Evolutionary conservation across 2,329 filamentous ascomycete genomes (phyloP).

Genomic region (Aspergillus cejpii): DNA sequence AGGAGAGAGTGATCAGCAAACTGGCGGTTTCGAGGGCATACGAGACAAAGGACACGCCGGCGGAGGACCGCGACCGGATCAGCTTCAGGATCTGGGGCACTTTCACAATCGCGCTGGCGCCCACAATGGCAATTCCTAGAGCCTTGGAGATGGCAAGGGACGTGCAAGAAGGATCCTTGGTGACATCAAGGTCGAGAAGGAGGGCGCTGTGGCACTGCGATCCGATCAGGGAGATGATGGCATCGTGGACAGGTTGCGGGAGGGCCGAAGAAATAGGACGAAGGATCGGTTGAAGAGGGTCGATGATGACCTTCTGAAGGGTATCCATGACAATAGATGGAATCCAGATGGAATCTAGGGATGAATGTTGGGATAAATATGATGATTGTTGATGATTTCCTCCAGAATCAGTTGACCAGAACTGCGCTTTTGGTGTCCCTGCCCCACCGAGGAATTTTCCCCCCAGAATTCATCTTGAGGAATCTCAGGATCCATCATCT

Average conservation of each 20-base stretch:
- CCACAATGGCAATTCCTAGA: constrained; percentile 88
- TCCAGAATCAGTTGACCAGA: constrained; percentile 3
- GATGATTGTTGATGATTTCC: constrained; percentile 13
- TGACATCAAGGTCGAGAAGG: constrained; percentile 71
- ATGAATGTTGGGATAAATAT: neutral
- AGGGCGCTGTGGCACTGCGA: constrained; percentile 77
- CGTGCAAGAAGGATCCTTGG: constrained; percentile 68
- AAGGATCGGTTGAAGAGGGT: constrained; percentile 46
- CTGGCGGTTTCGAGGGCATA: constrained; percentile 87
- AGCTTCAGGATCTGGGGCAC: constrained; percentile 96
- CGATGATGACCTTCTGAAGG: constrained; percentile 36
- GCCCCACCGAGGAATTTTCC: constrained; percentile 24
- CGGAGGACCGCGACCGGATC: constrained; percentile 67
- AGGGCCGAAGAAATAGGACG: constrained; percentile 65
- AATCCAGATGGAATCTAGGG: neutral
- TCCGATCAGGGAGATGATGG: constrained; percentile 74
- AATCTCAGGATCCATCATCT: constrained; percentile 2
- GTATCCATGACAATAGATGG: constrained; percentile 32
- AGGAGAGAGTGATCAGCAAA: constrained; percentile 83
- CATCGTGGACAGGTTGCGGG: constrained; percentile 65
- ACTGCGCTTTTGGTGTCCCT: constrained; percentile 28
- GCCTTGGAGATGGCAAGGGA: constrained; percentile 88
- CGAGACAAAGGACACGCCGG: constrained; percentile 79
- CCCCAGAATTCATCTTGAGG: constrained; percentile 6
- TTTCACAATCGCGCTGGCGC: constrained; percentile 85